These are phyloP conservation scores for Lantana camara DNA, from an alignment of 257 asterid species.

Conservation along the genomic window DNA sequence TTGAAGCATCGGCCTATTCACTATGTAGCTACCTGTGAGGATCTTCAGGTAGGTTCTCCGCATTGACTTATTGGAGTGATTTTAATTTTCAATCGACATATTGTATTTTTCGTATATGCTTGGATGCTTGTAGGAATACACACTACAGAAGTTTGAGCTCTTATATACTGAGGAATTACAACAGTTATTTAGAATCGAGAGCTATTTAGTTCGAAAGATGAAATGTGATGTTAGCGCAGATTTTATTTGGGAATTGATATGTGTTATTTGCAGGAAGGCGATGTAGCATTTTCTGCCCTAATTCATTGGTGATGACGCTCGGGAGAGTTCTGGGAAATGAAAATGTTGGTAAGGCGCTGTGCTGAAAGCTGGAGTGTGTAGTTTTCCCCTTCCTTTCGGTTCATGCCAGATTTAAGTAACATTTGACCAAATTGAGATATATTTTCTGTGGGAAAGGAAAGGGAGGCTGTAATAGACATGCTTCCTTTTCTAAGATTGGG, in stretches of 20 bases:
- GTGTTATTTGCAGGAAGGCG: constrained; percentile 66
- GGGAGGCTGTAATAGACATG: constrained; percentile 89
- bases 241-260: not conserved
- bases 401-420: constrained; percentile 10
- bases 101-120: constrained; percentile 38
- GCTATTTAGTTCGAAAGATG: constrained; percentile 15
- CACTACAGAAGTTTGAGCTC: too few species aligned
- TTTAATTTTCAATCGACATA: constrained; percentile 31
- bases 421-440: constrained; percentile 5
- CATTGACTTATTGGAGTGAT: constrained; percentile 5
- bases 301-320: constrained; percentile 88
- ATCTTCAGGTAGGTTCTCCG: constrained; percentile 66
- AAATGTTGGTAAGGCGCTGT: constrained; percentile 62
- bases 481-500: constrained; percentile 94
- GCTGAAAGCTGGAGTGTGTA: constrained; percentile 7
- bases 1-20: constrained; percentile 68
- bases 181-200: constrained; percentile 3
- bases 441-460: constrained; percentile 67
- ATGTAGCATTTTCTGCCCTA: constrained; percentile 80
- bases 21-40: constrained; percentile 89
- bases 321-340: constrained; percentile 96
- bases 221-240: not conserved
- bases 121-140: not conserved
- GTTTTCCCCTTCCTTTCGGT: not conserved
- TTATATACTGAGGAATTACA: too few species aligned